phyloP scores from a whole-genome alignment of 139 green algal species.

The Parachlorella kessleri region DNA sequence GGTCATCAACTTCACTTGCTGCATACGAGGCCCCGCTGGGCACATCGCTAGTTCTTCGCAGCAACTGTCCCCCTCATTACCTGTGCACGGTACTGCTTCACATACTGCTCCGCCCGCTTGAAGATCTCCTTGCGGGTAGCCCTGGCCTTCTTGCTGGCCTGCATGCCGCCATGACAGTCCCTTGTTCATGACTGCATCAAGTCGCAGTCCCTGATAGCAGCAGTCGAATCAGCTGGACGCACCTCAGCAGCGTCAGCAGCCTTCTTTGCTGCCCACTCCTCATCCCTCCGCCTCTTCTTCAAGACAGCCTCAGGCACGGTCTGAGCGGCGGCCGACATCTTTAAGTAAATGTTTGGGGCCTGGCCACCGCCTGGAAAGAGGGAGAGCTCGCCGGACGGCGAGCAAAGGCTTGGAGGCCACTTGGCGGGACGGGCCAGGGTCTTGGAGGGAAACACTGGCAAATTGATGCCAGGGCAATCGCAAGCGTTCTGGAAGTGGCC shows the following conservation, averaged over 20 bases:
- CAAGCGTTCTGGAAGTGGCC: too few relatives aligned
- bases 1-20: too few relatives aligned
- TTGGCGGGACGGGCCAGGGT: too few relatives aligned
- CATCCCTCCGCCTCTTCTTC: slow-evolving; percentile 95
- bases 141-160: slow-evolving; percentile 61
- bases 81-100: slow-evolving; percentile 97
- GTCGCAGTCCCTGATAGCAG: not conserved
- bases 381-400: too few relatives aligned
- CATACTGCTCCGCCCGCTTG: slow-evolving; percentile 97
- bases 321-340: slow-evolving; percentile 10
- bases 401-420: too few relatives aligned
- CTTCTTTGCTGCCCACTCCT: slow-evolving; percentile 84
- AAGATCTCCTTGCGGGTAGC: slow-evolving; percentile 86
- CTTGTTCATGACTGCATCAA: too few relatives aligned
- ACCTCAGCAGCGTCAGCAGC: slow-evolving; percentile 62
- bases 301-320: slow-evolving; percentile 52
- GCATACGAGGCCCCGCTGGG: too few relatives aligned
- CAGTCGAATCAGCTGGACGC: not conserved
- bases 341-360: not conserved
- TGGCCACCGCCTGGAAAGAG: not conserved
- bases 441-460: too few relatives aligned
- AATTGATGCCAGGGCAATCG: too few relatives aligned
- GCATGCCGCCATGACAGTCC: not conserved
- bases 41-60: too few relatives aligned
- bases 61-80: too few relatives aligned